Percentiles rank a stretch among this genome's conserved stretches.
Evolutionary conservation across 257 asterid species (phyloP).

Genomic region (Knoxia roxburghii): DNA sequence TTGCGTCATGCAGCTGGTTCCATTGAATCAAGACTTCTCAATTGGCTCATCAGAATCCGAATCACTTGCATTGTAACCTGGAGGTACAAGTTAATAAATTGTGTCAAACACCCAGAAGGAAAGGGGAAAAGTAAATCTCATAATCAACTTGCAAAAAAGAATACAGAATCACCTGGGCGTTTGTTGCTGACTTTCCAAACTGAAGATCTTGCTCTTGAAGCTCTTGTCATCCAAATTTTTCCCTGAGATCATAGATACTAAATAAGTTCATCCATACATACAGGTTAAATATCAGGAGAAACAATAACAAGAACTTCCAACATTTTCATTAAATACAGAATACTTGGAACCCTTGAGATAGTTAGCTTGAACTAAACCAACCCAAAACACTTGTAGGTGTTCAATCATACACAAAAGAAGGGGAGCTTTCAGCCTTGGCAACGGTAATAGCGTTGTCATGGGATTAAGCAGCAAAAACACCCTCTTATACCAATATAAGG

Average conservation of each 20-base stretch:
- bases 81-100: background rate
- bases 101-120: too few relatives aligned
- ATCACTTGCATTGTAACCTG: slow-evolving; percentile 82
- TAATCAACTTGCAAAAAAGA: background rate
- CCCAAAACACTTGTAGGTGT: background rate
- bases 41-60: slow-evolving; percentile 57
- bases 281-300: background rate
- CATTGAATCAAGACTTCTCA: slow-evolving; percentile 28
- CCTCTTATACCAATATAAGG: too few relatives aligned
- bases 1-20: background rate
- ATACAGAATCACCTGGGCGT: slow-evolving; percentile 58
- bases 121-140: background rate
- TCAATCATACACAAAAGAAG: background rate
- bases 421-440: too few relatives aligned
- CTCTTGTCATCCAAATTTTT: slow-evolving; percentile 53
- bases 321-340: background rate
- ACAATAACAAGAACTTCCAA: background rate
- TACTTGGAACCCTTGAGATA: too few relatives aligned
- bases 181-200: slow-evolving; percentile 66
- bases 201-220: slow-evolving; percentile 61
- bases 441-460: too few relatives aligned
- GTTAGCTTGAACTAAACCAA: background rate
- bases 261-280: background rate
- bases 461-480: too few relatives aligned
- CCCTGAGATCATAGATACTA: slow-evolving; percentile 39